Percentiles rank a stretch among this genome's conserved stretches.
phyloP scores from a whole-genome alignment of 2,329 filamentous ascomycete species.

The Penicillium polonicum region DNA sequence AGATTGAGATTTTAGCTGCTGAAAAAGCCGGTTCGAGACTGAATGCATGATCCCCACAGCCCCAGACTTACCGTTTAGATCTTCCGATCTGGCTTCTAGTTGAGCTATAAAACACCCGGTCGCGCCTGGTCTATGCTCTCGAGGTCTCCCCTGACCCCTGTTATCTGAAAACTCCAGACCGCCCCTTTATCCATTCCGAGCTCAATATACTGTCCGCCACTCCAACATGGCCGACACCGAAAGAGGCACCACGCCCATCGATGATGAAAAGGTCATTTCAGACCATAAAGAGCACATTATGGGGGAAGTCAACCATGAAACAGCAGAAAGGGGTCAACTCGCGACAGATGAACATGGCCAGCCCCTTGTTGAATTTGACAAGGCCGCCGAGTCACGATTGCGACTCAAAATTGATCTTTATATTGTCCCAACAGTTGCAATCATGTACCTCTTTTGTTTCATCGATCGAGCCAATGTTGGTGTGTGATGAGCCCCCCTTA shows the following conservation, averaged over 20 bases:
- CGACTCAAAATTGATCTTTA: constrained; percentile 64
- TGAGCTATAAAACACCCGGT: constrained; percentile 7
- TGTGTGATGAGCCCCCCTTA: constrained; percentile 27
- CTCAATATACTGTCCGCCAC: not conserved
- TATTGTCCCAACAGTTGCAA: constrained; percentile 63
- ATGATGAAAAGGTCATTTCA: constrained; percentile 24
- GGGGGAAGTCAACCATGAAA: constrained; percentile 31
- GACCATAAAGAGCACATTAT: constrained; percentile 20
- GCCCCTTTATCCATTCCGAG: not conserved
- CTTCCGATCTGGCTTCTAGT: not conserved
- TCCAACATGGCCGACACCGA: constrained; percentile 9
- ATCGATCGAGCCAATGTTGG: constrained; percentile 74
- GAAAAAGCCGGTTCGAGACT: not conserved
- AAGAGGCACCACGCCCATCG: constrained; percentile 9
- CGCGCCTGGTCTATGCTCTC: not conserved
- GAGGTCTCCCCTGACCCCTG: not conserved
- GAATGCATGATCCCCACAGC: constrained; percentile 7
- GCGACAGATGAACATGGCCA: constrained; percentile 55
- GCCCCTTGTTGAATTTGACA: constrained; percentile 56
- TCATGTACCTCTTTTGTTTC: constrained; percentile 71
- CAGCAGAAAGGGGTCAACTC: constrained; percentile 46
- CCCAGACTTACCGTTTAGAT: not conserved
- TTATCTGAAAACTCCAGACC: not conserved
- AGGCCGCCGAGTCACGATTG: constrained; percentile 57
- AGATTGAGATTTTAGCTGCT: not conserved